Base-by-base conservation (phyloP, 148 eudicot genomes). In the Vaccinium corymbosum region DNA sequence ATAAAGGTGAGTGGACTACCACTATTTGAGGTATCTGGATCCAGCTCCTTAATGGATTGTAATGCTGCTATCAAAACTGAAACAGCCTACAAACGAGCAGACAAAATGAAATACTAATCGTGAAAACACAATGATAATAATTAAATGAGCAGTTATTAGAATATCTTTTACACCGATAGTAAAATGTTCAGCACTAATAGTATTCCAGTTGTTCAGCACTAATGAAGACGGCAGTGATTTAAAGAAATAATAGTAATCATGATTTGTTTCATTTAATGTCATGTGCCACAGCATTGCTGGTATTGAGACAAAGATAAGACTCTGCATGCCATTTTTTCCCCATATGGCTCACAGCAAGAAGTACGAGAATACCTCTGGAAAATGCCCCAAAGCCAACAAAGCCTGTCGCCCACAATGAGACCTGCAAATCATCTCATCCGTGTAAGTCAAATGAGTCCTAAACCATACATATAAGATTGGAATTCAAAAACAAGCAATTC, bases 391-490 rank as follows among this genome's bases (percentile, higher is more conserved):
- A 87, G 93, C 90, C 87, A 94, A 89, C 87, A 97, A 87, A 84
- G 99, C 98, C 88, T 94, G 97, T 78, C 98, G 98, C 62, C 99
- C 99, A 92, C 94, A 94, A 79, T 91, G 89, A 84, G 98, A 92
- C 91, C 99, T 97, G 89, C 86, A 92, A 38, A 82, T 71, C 82
- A 85, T 42, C 80, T 75, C 74, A 77, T 78, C 25, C 38, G 46
- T 64, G 49, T 72, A 19, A 82, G 80, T 49, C 46, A 84, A 4
- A 81, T 22, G 49, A 55, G 1, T 80, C 49, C 55, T 38, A 52
- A 78, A 78, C 22, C 49, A 53, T 9, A 29, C 32, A 55, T 61
- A 4, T n/a, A 1, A 32, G 50, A 20, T 72, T 71, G 64, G 66
- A 55, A 50, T 2, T 12, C 25, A 68, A 46, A 6, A 82, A 49